phyloP scores from a whole-genome alignment of 345 rosid genomes.

The Camelina laxa region DNA sequence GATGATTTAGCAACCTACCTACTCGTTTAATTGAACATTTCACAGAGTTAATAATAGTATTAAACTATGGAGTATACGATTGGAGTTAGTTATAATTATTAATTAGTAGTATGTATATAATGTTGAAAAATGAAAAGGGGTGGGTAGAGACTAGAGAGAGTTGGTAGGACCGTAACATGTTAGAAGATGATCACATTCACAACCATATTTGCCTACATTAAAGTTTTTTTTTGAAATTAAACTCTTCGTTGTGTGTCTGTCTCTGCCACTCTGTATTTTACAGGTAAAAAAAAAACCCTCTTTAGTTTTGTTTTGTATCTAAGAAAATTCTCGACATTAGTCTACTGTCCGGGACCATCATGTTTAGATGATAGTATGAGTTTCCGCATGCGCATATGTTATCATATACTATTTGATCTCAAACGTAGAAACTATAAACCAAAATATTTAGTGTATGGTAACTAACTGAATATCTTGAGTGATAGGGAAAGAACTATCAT shows the following conservation, averaged over 20 bases:
- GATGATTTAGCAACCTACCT: slow-evolving; percentile 6
- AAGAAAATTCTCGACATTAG: neutral
- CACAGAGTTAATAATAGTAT: neutral
- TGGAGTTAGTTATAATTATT: slow-evolving; percentile 2
- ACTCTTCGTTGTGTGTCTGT: slow-evolving; percentile 6
- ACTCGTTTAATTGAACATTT: neutral
- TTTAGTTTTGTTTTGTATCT: neutral
- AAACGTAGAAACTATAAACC: neutral
- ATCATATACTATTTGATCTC: neutral
- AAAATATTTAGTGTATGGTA: neutral
- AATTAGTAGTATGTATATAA: neutral
- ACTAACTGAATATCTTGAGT: neutral
- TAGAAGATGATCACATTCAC: slow-evolving; percentile 30
- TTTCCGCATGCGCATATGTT: neutral
- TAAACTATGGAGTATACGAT: neutral
- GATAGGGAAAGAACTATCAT: neutral
- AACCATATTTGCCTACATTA: slow-evolving; percentile 38
- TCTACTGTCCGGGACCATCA: slow-evolving; percentile 14
- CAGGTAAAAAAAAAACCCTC: neutral
- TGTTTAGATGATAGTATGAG: neutral
- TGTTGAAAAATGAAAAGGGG: neutral
- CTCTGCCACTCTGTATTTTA: slow-evolving; percentile 16
- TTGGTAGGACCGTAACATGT: slow-evolving; percentile 43
- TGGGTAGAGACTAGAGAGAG: slow-evolving; percentile 23
- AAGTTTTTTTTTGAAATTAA: neutral